Percentiles rank a stretch among this genome's conserved stretches.
Conservation (phyloP, 768 basidiomycete species). For the Plicaturopsis crispa region DNA sequence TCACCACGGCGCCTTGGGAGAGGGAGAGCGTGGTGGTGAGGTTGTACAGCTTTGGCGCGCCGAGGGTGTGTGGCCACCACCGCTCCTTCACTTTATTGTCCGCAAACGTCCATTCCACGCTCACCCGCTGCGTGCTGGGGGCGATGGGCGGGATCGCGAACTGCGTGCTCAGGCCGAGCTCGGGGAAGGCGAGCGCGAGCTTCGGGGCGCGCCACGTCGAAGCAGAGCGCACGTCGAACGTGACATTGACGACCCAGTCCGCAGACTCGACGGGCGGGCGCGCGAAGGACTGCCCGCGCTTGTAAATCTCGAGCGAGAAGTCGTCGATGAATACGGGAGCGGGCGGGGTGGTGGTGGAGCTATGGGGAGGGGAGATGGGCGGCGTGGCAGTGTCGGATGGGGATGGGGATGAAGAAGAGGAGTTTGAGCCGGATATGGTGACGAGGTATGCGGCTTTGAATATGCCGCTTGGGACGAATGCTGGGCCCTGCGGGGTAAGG, state of each 20-base stretch:
- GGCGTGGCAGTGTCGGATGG: slow-evolving; percentile 16
- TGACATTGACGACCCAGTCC: slow-evolving; percentile 52
- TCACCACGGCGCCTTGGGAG: slow-evolving; percentile 14
- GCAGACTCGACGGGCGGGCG: slow-evolving; percentile 36
- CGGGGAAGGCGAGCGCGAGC: slow-evolving; percentile 37
- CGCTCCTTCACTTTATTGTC: slow-evolving; percentile 37
- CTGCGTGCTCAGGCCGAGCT: slow-evolving; percentile 32
- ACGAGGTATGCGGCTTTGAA: slow-evolving; percentile 49
- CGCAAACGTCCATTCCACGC: slow-evolving; percentile 35
- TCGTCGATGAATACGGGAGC: slow-evolving; percentile 40
- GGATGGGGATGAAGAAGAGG: slow-evolving; percentile 10
- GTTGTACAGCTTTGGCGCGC: slow-evolving; percentile 49
- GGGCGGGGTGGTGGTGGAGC: slow-evolving; percentile 11
- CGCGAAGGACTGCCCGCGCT: slow-evolving; percentile 39
- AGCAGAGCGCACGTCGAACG: slow-evolving; percentile 32
- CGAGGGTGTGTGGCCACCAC: slow-evolving; percentile 52
- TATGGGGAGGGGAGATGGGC: slow-evolving; percentile 17
- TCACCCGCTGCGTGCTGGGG: slow-evolving; percentile 22
- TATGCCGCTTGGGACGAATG: slow-evolving; percentile 48
- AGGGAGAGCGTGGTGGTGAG: slow-evolving; percentile 33
- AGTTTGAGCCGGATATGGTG: slow-evolving; percentile 21
- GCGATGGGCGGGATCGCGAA: slow-evolving; percentile 15
- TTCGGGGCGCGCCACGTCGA: slow-evolving; percentile 23
- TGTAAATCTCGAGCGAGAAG: slow-evolving; percentile 46
- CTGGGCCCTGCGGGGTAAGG: slow-evolving; percentile 44